These are phyloP conservation scores for Ophiostoma piceae DNA, from an alignment of 2,329 filamentous ascomycete genomes.

Conservation along the genomic window DNA sequence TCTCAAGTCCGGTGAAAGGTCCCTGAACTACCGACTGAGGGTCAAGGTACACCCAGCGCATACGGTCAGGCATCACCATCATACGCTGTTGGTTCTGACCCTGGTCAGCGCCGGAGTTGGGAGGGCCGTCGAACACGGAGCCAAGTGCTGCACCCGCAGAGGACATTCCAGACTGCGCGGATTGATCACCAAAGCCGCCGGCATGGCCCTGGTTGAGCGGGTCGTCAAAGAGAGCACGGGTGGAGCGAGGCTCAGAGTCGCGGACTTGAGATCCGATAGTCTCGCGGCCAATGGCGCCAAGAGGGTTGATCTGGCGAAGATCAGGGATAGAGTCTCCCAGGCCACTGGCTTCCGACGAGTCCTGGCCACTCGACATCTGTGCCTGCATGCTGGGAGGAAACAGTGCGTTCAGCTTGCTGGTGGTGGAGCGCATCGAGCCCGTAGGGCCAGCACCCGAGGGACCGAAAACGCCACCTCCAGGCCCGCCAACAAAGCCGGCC, in stretches of 20 bases:
- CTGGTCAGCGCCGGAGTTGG: conserved; percentile 41
- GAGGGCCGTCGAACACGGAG: conserved; percentile 40
- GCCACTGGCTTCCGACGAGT: conserved; percentile 58
- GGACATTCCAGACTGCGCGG: conserved; percentile 31
- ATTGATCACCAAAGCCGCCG: conserved; percentile 19
- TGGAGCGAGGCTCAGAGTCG: conserved; percentile 50
- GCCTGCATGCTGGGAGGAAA: conserved; percentile 84
- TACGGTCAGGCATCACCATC: conserved; percentile 99
- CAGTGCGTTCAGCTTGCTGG: conserved; percentile 78
- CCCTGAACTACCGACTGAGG: conserved; percentile 89
- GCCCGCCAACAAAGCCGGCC: conserved; percentile 57
- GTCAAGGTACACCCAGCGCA: conserved; percentile 98
- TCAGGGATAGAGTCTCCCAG: conserved; percentile 55
- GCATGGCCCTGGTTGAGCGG: conserved; percentile 21
- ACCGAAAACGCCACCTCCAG: conserved; percentile 25
- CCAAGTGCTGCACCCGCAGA: conserved; percentile 21
- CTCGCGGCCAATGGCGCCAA: conserved; percentile 62
- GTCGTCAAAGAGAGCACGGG: conserved; percentile 30
- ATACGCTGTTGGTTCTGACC: conserved; percentile 59
- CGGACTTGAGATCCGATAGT: conserved; percentile 50
- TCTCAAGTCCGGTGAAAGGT: conserved; percentile 92
- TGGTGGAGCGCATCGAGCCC: conserved; percentile 61
- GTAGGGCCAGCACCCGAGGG: conserved; percentile 44
- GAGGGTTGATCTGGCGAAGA: conserved; percentile 55
- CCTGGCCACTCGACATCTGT: conserved; percentile 39